These are phyloP conservation scores for Rhododendron mucronatum DNA, from an alignment of 148 eudicot species.

Conservation along the genomic window DNA sequence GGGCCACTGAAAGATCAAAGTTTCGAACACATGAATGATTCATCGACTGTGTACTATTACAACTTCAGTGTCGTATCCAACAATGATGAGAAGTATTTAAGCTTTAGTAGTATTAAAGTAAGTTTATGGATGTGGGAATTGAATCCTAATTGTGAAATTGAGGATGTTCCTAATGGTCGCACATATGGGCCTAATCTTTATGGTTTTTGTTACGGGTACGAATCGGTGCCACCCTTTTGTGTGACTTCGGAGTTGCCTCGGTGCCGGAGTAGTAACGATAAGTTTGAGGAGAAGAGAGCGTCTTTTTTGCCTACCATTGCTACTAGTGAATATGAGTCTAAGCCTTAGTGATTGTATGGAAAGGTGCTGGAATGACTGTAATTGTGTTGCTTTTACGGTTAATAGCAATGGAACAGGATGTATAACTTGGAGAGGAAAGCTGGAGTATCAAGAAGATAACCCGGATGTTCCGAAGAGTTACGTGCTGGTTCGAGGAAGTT, in stretches of 20 bases:
- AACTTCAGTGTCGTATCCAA: conserved; percentile 11
- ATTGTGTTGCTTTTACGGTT: conserved; percentile 6
- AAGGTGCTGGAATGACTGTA: conserved; percentile 18
- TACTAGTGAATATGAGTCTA: background rate
- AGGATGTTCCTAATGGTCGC: background rate
- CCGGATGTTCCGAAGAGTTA: background rate
- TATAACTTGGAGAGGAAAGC: background rate
- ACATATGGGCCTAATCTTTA: background rate
- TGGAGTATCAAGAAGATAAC: background rate
- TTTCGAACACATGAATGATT: background rate
- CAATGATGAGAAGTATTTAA: conserved; percentile 17
- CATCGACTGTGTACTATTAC: background rate
- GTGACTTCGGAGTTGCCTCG: conserved; percentile 4
- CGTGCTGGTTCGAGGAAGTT: conserved; percentile 4
- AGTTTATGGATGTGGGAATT: background rate
- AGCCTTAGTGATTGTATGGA: conserved; percentile 20
- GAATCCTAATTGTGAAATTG: conserved; percentile 4
- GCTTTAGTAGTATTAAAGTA: background rate
- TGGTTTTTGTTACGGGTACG: conserved; percentile 24
- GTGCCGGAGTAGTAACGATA: conserved; percentile 12
- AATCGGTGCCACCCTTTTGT: background rate
- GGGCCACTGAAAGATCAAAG: conserved; percentile 17
- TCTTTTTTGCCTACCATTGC: background rate
- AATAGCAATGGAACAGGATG: conserved; percentile 3
- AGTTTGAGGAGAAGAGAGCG: conserved; percentile 10